Evolutionary conservation across 345 rosid genomes (phyloP).

Genomic region (Aegle marmelos): DNA sequence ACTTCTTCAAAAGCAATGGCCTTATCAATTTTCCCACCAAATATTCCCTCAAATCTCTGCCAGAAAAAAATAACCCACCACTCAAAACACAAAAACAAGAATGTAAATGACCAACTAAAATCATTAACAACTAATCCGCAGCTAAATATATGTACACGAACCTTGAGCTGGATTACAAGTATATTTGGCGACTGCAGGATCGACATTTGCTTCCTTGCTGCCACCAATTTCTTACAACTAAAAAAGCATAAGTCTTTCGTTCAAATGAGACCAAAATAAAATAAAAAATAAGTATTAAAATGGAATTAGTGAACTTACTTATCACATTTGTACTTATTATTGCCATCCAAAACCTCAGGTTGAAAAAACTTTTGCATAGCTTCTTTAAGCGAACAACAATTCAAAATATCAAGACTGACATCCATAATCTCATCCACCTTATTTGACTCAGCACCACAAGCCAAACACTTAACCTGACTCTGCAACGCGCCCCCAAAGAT

Average conservation of each 20-base stretch:
- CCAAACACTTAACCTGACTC: constrained; percentile 93
- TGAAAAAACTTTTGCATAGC: constrained; percentile 88
- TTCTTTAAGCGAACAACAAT: constrained; percentile 64
- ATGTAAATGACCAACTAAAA: constrained; percentile 4
- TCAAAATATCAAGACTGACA: constrained; percentile 79
- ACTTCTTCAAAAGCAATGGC: constrained; percentile 72
- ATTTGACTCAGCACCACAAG: constrained; percentile 82
- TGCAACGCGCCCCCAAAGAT: constrained; percentile 94
- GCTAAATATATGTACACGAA: constrained; percentile 14
- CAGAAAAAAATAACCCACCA: constrained; percentile 12
- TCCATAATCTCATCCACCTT: constrained; percentile 98
- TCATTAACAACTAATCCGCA: neutral
- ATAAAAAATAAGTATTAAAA: neutral
- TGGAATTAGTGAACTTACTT: constrained; percentile 39
- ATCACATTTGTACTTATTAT: constrained; percentile 88
- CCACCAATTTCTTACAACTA: constrained; percentile 94
- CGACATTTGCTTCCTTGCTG: constrained; percentile 96
- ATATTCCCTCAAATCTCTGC: constrained; percentile 90
- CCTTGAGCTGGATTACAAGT: constrained; percentile 94
- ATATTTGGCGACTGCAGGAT: constrained; percentile 84
- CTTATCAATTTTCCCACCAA: constrained; percentile 86
- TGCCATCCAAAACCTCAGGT: constrained; percentile 89
- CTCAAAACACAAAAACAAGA: constrained; percentile 2
- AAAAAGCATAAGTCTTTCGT: constrained; percentile 31
- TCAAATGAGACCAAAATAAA: neutral